phyloP scores from a whole-genome alignment of 2,329 filamentous ascomycete species.

The Eutypella sp. region DNA sequence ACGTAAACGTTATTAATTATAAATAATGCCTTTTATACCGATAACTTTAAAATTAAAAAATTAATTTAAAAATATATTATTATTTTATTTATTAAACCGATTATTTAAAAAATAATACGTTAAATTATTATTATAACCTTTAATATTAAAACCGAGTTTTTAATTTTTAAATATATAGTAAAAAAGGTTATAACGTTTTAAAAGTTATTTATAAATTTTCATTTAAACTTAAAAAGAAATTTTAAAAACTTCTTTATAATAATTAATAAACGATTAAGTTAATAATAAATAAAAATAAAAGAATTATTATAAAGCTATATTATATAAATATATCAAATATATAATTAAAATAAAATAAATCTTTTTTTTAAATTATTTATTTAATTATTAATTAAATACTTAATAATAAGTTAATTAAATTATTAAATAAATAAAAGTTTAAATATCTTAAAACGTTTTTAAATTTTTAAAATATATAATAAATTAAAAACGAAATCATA shows the following conservation, averaged over 20 bases:
- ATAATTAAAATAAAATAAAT: neutral
- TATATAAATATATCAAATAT: neutral
- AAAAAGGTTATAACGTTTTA: neutral
- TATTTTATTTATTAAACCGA: neutral
- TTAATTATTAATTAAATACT: neutral
- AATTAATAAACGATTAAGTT: neutral
- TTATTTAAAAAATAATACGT: neutral
- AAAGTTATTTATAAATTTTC: neutral
- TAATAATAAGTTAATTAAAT: neutral
- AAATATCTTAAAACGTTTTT: neutral
- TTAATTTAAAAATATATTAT: neutral
- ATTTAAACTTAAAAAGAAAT: neutral
- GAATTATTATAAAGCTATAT: neutral
- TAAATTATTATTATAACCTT: neutral
- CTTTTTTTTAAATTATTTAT: neutral
- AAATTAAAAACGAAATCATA: too few species aligned
- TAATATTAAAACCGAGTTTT: neutral
- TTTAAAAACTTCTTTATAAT: neutral
- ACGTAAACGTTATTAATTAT: neutral
- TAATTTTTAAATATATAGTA: neutral
- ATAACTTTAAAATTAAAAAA: neutral
- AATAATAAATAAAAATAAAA: neutral
- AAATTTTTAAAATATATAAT: neutral
- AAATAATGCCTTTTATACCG: too few species aligned
- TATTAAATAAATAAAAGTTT: neutral